A percentile compares a stretch with the other conserved stretches of the same genome.
Evolutionary conservation across 2,329 filamentous ascomycete genomes (phyloP).

Genomic region (Amphichorda felina): DNA sequence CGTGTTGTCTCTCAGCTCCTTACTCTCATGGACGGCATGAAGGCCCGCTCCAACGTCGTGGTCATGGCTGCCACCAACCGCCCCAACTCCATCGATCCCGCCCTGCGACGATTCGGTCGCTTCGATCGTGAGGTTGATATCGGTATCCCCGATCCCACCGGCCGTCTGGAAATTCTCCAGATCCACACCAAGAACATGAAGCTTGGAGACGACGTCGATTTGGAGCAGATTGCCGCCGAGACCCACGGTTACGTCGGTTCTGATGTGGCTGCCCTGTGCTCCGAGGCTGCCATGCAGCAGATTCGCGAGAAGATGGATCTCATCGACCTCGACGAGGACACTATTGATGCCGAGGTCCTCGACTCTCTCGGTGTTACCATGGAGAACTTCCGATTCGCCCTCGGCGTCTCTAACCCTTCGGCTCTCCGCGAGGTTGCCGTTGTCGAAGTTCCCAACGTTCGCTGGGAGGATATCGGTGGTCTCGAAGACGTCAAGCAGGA

Average conservation of each 20-base stretch:
- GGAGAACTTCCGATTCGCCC: slow-evolving; percentile 99
- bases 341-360: slow-evolving; percentile 95
- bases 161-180: slow-evolving; percentile 95
- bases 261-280: slow-evolving; percentile 95
- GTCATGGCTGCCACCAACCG: slow-evolving; percentile 99
- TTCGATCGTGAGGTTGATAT: slow-evolving; percentile 99
- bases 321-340: slow-evolving; percentile 97
- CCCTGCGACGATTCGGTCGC: slow-evolving; percentile 92
- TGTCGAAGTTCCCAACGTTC: slow-evolving; percentile 97
- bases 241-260: slow-evolving; percentile 99
- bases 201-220: slow-evolving; percentile 88
- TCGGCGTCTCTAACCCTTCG: slow-evolving; percentile 96
- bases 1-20: slow-evolving; percentile 93
- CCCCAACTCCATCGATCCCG: slow-evolving; percentile 96
- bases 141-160: slow-evolving; percentile 93
- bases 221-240: slow-evolving; percentile 92
- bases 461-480: slow-evolving; percentile 99
- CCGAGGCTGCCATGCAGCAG: slow-evolving; percentile 98
- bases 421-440: slow-evolving; percentile 97
- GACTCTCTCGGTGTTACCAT: slow-evolving; percentile 98
- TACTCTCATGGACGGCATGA: slow-evolving; percentile 99
- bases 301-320: slow-evolving; percentile 99
- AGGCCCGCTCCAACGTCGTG: slow-evolving; percentile 94
- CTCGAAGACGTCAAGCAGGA: slow-evolving; percentile 98
- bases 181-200: slow-evolving; percentile 99